phyloP scores from a whole-genome alignment of 352 stramenopile genomes.

The Globisporangium splendens region DNA sequence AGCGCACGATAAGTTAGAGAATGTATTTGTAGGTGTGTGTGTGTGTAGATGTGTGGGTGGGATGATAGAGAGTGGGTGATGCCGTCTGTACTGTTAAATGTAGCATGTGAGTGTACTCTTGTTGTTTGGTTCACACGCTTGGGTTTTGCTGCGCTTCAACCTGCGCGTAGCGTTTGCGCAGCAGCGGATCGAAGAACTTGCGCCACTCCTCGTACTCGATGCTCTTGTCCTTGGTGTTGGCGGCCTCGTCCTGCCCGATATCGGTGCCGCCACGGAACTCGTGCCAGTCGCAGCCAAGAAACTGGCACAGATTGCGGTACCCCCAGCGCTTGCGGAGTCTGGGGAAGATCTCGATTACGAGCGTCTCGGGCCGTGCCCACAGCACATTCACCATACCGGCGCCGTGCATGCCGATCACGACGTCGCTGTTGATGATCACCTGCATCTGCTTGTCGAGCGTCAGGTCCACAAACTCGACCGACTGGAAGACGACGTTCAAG shows the following conservation, averaged over 20 bases:
- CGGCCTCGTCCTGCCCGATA: conserved; percentile 22
- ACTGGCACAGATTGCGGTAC: conserved; percentile 77
- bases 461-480: conserved; percentile 30
- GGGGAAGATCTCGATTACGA: conserved; percentile 76
- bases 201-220: conserved; percentile 54
- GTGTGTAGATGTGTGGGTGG: too few relatives aligned
- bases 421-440: conserved; percentile 23
- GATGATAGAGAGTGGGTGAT: too few relatives aligned
- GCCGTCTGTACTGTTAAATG: too few relatives aligned
- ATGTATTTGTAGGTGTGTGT: too few relatives aligned
- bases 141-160: conserved; percentile 7
- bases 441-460: conserved; percentile 28
- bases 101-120: too few relatives aligned
- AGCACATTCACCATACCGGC: conserved; percentile 37
- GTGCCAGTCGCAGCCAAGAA: conserved; percentile 63
- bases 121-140: too few relatives aligned
- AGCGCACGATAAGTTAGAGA: background rate
- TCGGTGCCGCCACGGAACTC: conserved; percentile 43
- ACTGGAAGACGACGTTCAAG: conserved; percentile 21
- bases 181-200: conserved; percentile 46
- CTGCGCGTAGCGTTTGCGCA: conserved; percentile 22
- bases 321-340: conserved; percentile 48
- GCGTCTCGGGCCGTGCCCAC: conserved; percentile 24
- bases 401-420: conserved; percentile 43
- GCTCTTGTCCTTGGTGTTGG: conserved; percentile 47